Evolutionary conservation across 2,329 filamentous ascomycete species (phyloP), one percentile per base, ranked within the genome.

Genomic region (Aspergillus tubingensis): DNA sequence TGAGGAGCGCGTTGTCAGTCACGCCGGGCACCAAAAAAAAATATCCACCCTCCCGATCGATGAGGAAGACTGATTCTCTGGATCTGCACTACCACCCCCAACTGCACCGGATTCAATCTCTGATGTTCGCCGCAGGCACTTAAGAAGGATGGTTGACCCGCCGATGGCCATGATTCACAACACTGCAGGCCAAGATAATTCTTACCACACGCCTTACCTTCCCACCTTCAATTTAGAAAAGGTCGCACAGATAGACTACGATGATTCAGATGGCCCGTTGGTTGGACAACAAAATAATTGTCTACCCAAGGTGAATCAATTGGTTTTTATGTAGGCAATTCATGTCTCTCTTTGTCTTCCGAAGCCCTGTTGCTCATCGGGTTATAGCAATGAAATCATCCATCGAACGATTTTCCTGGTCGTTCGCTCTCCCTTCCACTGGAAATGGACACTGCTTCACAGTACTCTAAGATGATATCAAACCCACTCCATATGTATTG

Each of bases 241-340:
- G 23, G 53, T 55, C 41, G 53, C 53, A 55, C 53, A 32, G 39
- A 55, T 50, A 27, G 25, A 44, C n/a, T 32, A 43, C 41, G 19
- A 30, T 47, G 19, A 36, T 43, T 43, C 39, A 27, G 53, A 44
- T 25, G 17, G 38, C n/a, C 23, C 39, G 43, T 44, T 55, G 39
- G 25, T 55, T 44, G n/a, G 39, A 44, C 41, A 55, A 55, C 53
- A n/a, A 30, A 44, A 17, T 23, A 21, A 32, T 32, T 55, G 8
- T 32, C 41, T 55, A 55, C 53, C 53, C 53, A 55, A 55, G 53
- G 17, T 44, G 53, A 54, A 30, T 55, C 39, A 47, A 55, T 55
- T 8, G 15, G 27, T 36, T 36, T 36, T 6, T 10, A 25, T 11
- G 32, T 21, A 44, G 39, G 53, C 47, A 30, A 50, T 50, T 10